Evolutionary conservation across 208 protist species (phyloP).

Genomic region (Trypanosoma scelopori): DNA sequence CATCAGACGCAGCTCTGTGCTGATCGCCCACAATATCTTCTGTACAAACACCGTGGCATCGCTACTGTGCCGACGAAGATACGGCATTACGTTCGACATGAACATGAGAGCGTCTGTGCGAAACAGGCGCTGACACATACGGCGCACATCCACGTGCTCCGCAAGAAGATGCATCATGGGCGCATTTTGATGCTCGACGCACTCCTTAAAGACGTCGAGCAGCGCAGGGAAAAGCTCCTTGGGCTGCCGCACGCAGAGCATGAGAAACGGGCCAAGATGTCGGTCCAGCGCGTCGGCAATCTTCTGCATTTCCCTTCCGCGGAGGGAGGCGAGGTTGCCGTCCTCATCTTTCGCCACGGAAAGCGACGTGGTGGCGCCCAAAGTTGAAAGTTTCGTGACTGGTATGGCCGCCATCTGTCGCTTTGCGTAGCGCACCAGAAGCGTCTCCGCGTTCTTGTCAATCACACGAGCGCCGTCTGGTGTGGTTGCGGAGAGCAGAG

Average conservation of each 20-base stretch:
- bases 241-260: slow-evolving; percentile 78
- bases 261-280: slow-evolving; percentile 67
- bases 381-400: slow-evolving; percentile 18
- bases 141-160: slow-evolving; percentile 52
- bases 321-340: slow-evolving; percentile 8
- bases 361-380: not conserved
- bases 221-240: slow-evolving; percentile 59
- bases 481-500: slow-evolving; percentile 30
- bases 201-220: slow-evolving; percentile 67
- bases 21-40: slow-evolving; percentile 58
- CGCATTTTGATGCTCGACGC: slow-evolving; percentile 49
- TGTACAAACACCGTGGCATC: slow-evolving; percentile 63
- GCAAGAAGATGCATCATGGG: slow-evolving; percentile 56
- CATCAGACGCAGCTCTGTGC: slow-evolving; percentile 48
- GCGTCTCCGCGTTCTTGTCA: slow-evolving; percentile 41
- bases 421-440: slow-evolving; percentile 67
- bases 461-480: slow-evolving; percentile 32
- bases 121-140: slow-evolving; percentile 65
- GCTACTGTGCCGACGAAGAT: slow-evolving; percentile 55
- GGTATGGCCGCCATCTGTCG: slow-evolving; percentile 64
- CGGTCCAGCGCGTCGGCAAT: slow-evolving; percentile 43
- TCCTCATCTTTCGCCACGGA: slow-evolving; percentile 16
- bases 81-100: slow-evolving; percentile 54
- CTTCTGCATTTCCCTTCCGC: slow-evolving; percentile 23
- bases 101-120: slow-evolving; percentile 43